phyloP scores from a whole-genome alignment of 2,329 filamentous ascomycete species.

The Akanthomyces muscarius region DNA sequence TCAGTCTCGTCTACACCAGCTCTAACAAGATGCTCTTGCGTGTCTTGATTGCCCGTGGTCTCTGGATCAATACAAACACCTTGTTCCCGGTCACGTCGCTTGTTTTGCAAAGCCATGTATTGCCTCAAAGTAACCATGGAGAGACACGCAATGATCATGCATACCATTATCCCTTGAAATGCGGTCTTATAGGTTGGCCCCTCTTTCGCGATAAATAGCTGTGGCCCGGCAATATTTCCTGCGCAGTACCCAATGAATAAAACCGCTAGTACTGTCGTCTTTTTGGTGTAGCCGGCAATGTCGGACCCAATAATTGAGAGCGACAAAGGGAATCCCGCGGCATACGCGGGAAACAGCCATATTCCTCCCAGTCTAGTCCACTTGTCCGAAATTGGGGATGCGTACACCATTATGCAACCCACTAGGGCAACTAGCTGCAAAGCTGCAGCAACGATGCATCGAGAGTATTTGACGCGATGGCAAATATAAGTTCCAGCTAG shows the following conservation, averaged over 20 bases:
- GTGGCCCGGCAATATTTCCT: slow-evolving; percentile 56
- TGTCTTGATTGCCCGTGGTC: neutral
- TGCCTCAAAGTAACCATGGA: slow-evolving; percentile 29
- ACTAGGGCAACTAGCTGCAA: slow-evolving; percentile 7
- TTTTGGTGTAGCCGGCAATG: slow-evolving; percentile 61
- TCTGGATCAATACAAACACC: slow-evolving; percentile 9
- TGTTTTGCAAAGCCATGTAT: slow-evolving; percentile 11
- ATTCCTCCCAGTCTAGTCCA: slow-evolving; percentile 21
- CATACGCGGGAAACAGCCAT: slow-evolving; percentile 53
- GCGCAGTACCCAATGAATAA: slow-evolving; percentile 55
- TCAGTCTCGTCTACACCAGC: slow-evolving; percentile 8
- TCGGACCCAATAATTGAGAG: slow-evolving; percentile 56
- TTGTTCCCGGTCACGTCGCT: slow-evolving; percentile 2
- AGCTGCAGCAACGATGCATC: slow-evolving; percentile 4
- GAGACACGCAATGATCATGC: slow-evolving; percentile 48
- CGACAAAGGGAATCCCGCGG: slow-evolving; percentile 40
- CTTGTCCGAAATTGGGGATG: neutral
- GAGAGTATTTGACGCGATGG: slow-evolving; percentile 14
- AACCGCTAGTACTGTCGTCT: slow-evolving; percentile 42
- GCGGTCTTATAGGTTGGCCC: slow-evolving; percentile 56
- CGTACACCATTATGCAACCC: slow-evolving; percentile 13
- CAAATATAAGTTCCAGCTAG: slow-evolving; percentile 2
- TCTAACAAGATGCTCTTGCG: neutral
- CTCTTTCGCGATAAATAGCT: slow-evolving; percentile 53
- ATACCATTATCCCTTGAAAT: slow-evolving; percentile 56